Percentiles rank a stretch among this genome's conserved stretches.
phyloP scores from a whole-genome alignment of 2,329 filamentous ascomycete species.

The Beauveria asiatica region DNA sequence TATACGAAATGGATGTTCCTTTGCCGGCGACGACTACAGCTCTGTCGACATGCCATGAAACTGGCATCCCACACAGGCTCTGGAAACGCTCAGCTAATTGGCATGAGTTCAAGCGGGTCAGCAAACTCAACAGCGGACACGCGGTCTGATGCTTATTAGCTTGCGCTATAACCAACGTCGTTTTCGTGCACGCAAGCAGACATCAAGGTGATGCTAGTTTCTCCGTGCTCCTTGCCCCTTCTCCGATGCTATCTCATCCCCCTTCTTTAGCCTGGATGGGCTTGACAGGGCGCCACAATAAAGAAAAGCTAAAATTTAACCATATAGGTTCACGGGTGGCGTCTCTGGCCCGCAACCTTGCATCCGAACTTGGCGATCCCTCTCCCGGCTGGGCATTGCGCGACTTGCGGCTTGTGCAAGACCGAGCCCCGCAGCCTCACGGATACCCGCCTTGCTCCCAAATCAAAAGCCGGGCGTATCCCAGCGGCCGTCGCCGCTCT shows the following conservation, averaged over 20 bases:
- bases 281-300: neutral
- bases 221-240: too few relatives aligned
- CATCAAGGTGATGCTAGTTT: neutral
- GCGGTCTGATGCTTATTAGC: neutral
- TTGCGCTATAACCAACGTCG: neutral
- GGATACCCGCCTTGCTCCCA: neutral
- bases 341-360: neutral
- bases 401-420: neutral
- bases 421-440: neutral
- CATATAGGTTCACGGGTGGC: slow-evolving; percentile 5
- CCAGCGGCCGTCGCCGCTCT: neutral
- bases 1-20: neutral
- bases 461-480: slow-evolving; percentile 3
- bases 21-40: neutral
- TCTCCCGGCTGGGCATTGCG: neutral
- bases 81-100: neutral
- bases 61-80: neutral
- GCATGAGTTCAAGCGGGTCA: neutral
- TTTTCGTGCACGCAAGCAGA: neutral
- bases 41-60: neutral
- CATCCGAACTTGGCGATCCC: slow-evolving; percentile 4
- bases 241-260: neutral
- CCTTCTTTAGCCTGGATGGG: neutral
- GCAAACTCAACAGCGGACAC: neutral
- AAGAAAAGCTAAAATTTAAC: neutral